Evolutionary conservation across 2,329 filamentous ascomycete species (phyloP).

Genomic region (Fusarium denticulatum): DNA sequence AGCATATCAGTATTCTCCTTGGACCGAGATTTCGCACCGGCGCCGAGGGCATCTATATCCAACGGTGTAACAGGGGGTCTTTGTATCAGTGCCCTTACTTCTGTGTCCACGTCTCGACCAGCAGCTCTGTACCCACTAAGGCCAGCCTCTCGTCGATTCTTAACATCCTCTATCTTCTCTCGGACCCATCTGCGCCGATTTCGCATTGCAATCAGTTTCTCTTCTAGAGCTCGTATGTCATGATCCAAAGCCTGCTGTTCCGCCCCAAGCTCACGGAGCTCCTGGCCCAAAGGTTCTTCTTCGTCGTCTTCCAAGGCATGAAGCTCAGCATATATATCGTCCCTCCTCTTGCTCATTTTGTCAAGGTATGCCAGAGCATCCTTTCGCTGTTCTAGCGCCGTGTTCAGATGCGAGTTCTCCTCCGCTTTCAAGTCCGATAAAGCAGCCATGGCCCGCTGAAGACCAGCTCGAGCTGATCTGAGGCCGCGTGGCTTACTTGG

Average conservation of each 20-base stretch:
- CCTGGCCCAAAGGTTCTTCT: conserved; percentile 66
- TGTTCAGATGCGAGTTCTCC: conserved; percentile 69
- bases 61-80: conserved; percentile 65
- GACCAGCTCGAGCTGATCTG: conserved; percentile 69
- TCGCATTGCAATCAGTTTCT: conserved; percentile 69
- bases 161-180: conserved; percentile 68
- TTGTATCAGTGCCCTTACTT: conserved; percentile 68
- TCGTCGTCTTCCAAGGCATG: conserved; percentile 63
- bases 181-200: conserved; percentile 67
- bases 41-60: conserved; percentile 56
- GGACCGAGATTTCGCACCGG: conserved; percentile 16
- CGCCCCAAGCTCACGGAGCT: conserved; percentile 67
- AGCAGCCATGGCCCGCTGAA: conserved; percentile 70
- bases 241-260: conserved; percentile 64
- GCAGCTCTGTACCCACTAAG: conserved; percentile 76
- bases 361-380: conserved; percentile 67
- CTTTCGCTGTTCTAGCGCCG: conserved; percentile 66
- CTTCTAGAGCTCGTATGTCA: conserved; percentile 74
- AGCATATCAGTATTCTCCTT: conserved; percentile 42
- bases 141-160: conserved; percentile 75
- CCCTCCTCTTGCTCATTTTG: conserved; percentile 60
- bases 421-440: conserved; percentile 74
- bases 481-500: conserved; percentile 63
- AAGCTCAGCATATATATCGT: conserved; percentile 63
- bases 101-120: conserved; percentile 71